Conservation (phyloP, 768 basidiomycete species). For the Mycena galericulata region DNA sequence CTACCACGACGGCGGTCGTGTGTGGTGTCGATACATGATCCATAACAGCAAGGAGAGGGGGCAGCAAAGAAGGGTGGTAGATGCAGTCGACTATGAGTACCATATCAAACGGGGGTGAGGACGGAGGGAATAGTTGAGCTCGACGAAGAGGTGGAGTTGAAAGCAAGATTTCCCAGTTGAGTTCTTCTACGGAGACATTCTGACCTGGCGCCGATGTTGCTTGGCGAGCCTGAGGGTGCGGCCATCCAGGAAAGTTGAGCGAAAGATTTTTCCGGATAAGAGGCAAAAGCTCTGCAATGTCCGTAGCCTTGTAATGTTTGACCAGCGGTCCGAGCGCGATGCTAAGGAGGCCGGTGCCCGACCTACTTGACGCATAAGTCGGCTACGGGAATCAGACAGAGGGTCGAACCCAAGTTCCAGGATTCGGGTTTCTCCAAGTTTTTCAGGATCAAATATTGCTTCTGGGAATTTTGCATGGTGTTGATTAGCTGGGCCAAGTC, state of each 20-base stretch:
- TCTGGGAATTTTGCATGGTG: constrained; percentile 52
- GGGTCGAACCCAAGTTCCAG: constrained; percentile 78
- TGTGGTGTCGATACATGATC: too few species aligned
- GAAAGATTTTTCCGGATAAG: constrained; percentile 79
- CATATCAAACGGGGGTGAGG: constrained; percentile 59
- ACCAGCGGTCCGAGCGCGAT: constrained; percentile 71
- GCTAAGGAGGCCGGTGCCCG: constrained; percentile 81
- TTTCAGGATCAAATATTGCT: constrained; percentile 57
- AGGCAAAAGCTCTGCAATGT: constrained; percentile 69
- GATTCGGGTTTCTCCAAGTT: constrained; percentile 61
- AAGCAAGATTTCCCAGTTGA: constrained; percentile 75
- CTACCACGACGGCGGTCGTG: constrained; percentile 70
- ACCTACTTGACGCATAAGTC: constrained; percentile 53
- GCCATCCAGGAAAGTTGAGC: constrained; percentile 61
- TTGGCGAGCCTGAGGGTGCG: constrained; percentile 23
- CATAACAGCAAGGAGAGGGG: constrained; percentile 74
- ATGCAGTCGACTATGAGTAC: constrained; percentile 84
- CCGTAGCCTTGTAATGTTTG: constrained; percentile 74
- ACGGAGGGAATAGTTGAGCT: constrained; percentile 36
- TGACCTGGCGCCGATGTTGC: constrained; percentile 36
- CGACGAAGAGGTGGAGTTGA: constrained; percentile 48
- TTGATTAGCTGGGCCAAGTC: constrained; percentile 76
- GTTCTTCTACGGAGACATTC: constrained; percentile 61
- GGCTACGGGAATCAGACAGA: constrained; percentile 2
- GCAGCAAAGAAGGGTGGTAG: constrained; percentile 83